Base-by-base conservation (phyloP, 2,329 filamentous ascomycete genomes). In the Polytolypa hystricis region DNA sequence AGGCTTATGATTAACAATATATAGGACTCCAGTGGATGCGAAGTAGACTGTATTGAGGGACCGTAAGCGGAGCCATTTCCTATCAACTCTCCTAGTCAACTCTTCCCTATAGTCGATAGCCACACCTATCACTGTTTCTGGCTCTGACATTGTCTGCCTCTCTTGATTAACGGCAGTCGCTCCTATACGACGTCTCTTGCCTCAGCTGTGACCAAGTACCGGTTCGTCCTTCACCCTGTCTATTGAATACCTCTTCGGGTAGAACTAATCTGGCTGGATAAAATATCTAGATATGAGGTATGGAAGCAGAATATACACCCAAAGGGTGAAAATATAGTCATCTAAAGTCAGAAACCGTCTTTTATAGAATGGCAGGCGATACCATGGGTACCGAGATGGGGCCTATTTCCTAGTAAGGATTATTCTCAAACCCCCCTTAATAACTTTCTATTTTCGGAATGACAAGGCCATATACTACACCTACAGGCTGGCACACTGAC, bases 301-400 rank as follows among this genome's bases (percentile, higher is more conserved):
- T 23, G 37, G 5, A 19, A 4, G 19, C n/a, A 18, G 16, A 5
- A 30, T 12, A 6, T 15, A 30, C 19, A 17, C 10, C 14, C n/a
- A 35, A 32, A 10, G 19, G 16, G n/a, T 5, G 14, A 26, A 5
- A 11, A 14, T 19, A 12, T 6, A 17, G 9, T 11, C 16, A 23
- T 15, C 14, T 4, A 18, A 10, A 10, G 8, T 18, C 10, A 33
- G 10, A 33, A 33, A 5, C 12, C 23, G 1, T 4, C 12, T 26
- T 26, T 9, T 9, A 5, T 32, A 44, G 40, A 44, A 44, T 23
- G 30, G 34, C 18, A 40, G 40, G 9, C 37, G 37, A 40, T 44
- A 44, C 21, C 42, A 44, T 23, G 40, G 34, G 26, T 40, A 33
- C 23, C 23, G 36, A 16, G 40, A 45, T 17, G 42, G 40, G 9